Conservation (phyloP, 495 filamentous ascomycete genomes). For the Xylaria acuta region DNA sequence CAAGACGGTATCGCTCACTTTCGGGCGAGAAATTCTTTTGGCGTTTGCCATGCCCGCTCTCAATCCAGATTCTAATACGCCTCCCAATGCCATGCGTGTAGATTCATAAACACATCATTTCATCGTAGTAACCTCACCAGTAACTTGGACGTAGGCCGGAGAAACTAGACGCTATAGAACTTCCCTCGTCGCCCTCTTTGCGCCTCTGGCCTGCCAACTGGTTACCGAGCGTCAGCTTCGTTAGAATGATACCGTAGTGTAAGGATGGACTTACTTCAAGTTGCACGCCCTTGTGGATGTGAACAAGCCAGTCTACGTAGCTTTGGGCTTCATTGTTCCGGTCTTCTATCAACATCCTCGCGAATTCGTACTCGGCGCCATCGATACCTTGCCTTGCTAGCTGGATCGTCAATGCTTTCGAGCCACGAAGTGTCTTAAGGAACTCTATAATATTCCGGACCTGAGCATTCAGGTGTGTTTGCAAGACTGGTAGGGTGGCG, state of each 20-base stretch:
- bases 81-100: conserved; percentile 29
- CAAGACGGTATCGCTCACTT: not conserved
- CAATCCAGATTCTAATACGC: conserved; percentile 20
- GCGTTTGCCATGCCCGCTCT: conserved; percentile 5
- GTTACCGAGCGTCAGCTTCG: conserved; percentile 13
- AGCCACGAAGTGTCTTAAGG: conserved; percentile 78
- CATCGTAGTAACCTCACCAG: conserved; percentile 32
- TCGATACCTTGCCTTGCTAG: conserved; percentile 92
- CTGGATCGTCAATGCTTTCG: conserved; percentile 87
- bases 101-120: conserved; percentile 17
- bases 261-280: conserved; percentile 68
- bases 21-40: not conserved
- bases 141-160: conserved; percentile 42
- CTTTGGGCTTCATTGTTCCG: conserved; percentile 96
- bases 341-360: conserved; percentile 87
- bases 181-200: conserved; percentile 39
- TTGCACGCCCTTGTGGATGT: conserved; percentile 90
- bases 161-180: conserved; percentile 38
- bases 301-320: conserved; percentile 98
- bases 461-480: conserved; percentile 95
- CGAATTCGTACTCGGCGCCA: conserved; percentile 96
- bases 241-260: not conserved
- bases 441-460: conserved; percentile 93
- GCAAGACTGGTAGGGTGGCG: conserved; percentile 75
- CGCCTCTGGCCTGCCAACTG: conserved; percentile 36